phyloP scores from a whole-genome alignment of 2,329 filamentous ascomycete species.

The Sporothrix brasiliensis region DNA sequence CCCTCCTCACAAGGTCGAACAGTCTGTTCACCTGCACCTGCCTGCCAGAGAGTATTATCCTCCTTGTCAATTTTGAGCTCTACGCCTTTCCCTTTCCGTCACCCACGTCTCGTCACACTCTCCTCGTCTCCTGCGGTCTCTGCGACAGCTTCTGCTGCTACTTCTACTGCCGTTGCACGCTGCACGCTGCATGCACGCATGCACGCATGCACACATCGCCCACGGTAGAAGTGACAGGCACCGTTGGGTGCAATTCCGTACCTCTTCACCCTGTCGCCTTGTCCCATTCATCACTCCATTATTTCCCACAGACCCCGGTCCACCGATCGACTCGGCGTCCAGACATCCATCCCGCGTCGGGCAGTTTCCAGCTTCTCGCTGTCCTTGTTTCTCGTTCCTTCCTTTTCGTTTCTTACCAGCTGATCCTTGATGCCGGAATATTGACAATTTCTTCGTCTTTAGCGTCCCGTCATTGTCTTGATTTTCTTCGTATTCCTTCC shows the following conservation, averaged over 20 bases:
- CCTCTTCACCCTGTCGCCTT: background rate
- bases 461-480: background rate
- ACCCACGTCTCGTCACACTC: constrained; percentile 10
- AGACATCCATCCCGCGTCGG: constrained; percentile 14
- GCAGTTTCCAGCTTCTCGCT: background rate
- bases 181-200: constrained; percentile 28
- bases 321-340: constrained; percentile 10
- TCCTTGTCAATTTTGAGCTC: background rate
- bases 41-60: background rate
- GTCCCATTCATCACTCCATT: too few relatives aligned
- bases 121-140: constrained; percentile 17
- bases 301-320: background rate
- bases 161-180: constrained; percentile 24
- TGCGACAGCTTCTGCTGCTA: constrained; percentile 7
- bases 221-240: constrained; percentile 14
- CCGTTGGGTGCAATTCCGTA: background rate
- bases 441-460: too few relatives aligned
- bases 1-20: background rate
- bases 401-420: background rate
- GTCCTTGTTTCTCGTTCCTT: background rate
- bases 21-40: background rate
- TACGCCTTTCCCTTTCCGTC: constrained; percentile 3
- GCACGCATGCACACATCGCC: constrained; percentile 3
- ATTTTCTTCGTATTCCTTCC: background rate
- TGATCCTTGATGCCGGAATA: too few relatives aligned